phyloP scores from a whole-genome alignment of 495 filamentous ascomycete species.

The Platismatia glauca region DNA sequence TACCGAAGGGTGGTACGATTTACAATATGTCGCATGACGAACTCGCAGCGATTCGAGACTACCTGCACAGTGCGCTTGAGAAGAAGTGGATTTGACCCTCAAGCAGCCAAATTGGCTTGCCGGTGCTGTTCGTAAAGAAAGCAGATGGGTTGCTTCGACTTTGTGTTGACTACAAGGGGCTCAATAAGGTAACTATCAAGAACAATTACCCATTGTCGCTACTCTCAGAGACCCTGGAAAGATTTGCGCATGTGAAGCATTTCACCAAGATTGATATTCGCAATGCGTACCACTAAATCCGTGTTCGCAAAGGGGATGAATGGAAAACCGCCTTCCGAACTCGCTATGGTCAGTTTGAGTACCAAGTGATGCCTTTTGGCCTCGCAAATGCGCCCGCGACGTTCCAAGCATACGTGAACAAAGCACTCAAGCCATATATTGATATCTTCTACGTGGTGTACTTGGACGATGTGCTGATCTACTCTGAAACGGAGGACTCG shows the following conservation, averaged over 20 bases:
- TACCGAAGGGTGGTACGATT: neutral
- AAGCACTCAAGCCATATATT: conserved; percentile 2
- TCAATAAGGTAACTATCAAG: no score
- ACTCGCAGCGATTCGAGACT: neutral
- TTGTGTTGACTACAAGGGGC: no score
- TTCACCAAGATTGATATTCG: neutral
- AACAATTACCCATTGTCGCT: no score
- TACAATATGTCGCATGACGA: neutral
- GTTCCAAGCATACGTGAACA: conserved; percentile 15
- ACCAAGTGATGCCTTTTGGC: conserved; percentile 17
- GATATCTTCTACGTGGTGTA: conserved; percentile 10
- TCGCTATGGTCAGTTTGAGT: conserved; percentile 6
- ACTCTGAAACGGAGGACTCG: neutral
- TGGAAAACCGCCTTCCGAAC: no score
- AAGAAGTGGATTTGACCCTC: neutral
- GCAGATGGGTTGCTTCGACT: neutral
- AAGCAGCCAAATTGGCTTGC: neutral
- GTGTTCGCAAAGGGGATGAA: no score
- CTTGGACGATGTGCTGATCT: conserved; percentile 5
- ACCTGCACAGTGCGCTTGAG: neutral
- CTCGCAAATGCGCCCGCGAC: conserved; percentile 15
- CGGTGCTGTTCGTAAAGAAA: neutral
- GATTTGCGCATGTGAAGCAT: no score
- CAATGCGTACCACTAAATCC: no score
- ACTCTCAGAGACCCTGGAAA: no score